A percentile compares a stretch with the other conserved stretches of the same genome.
Evolutionary conservation across 805 yeast genomes (phyloP).

Genomic region (Nakazawaea wyomingensis): DNA sequence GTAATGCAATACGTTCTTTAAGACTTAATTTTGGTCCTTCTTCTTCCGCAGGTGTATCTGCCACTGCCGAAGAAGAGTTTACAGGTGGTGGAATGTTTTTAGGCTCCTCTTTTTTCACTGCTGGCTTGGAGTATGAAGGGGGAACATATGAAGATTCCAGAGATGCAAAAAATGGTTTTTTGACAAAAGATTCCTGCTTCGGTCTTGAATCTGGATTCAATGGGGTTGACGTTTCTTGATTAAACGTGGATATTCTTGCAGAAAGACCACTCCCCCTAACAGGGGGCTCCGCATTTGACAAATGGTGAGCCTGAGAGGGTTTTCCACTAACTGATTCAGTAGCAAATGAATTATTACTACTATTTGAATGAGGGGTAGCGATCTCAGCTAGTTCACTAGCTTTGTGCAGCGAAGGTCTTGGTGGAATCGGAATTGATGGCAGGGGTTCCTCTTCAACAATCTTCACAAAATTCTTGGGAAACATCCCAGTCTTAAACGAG

Average conservation of each 20-base stretch:
- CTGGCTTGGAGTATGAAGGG: constrained; percentile 22
- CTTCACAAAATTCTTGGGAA: constrained; percentile 81
- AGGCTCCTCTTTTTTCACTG: constrained; percentile 15
- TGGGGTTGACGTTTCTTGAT: constrained; percentile 34
- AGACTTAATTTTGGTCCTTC: constrained; percentile 74
- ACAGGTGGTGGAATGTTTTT: constrained; percentile 20
- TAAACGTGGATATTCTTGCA: constrained; percentile 45
- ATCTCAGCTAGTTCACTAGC: neutral
- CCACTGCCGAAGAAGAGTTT: constrained; percentile 21
- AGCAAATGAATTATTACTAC: too few relatives aligned
- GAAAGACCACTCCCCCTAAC: constrained; percentile 25
- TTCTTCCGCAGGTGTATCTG: constrained; percentile 32
- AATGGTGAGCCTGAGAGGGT: neutral
- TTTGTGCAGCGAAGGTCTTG: neutral
- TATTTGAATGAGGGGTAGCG: too few relatives aligned
- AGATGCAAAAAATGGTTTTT: constrained; percentile 51
- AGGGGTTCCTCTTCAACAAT: constrained; percentile 9
- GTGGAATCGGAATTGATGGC: neutral
- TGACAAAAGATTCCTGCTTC: constrained; percentile 42
- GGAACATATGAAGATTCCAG: constrained; percentile 58
- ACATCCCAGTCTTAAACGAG: constrained; percentile 57
- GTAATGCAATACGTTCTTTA: constrained; percentile 78
- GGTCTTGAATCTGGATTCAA: constrained; percentile 33
- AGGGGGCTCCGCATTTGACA: neutral
- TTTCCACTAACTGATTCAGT: neutral